phyloP scores from a whole-genome alignment of 2,329 filamentous ascomycete genomes.

The Penicillium glabrum region DNA sequence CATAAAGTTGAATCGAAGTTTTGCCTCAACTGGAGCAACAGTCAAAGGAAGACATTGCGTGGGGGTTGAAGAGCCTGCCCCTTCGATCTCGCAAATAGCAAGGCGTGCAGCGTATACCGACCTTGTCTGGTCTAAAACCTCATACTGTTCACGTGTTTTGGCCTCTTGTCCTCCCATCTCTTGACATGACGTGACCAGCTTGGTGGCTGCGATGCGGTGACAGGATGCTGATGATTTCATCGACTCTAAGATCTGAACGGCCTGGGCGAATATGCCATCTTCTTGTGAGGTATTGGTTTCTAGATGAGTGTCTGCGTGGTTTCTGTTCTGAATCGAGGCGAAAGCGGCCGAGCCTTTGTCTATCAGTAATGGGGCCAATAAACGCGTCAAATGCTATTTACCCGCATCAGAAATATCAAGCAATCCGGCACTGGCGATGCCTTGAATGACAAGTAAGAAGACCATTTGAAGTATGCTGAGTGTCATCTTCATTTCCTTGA shows the following conservation, averaged over 20 bases:
- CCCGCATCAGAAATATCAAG: not conserved
- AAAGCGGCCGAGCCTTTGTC: not conserved
- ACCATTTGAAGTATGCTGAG: not conserved
- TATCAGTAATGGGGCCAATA: not conserved
- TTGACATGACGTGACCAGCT: constrained; percentile 56
- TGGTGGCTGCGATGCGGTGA: constrained; percentile 52
- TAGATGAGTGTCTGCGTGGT: constrained; percentile 23
- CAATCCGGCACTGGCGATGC: not conserved
- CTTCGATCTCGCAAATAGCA: constrained; percentile 62
- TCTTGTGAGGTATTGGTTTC: constrained; percentile 19
- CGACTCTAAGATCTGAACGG: constrained; percentile 45
- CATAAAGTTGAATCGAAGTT: constrained; percentile 21
- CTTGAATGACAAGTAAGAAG: not conserved
- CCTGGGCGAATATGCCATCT: constrained; percentile 42
- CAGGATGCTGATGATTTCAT: constrained; percentile 52
- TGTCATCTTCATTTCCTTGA: not conserved
- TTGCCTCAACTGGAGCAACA: constrained; percentile 37
- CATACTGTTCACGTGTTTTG: constrained; percentile 24
- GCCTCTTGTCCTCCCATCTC: constrained; percentile 37
- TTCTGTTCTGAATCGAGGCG: not conserved
- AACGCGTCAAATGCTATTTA: not conserved
- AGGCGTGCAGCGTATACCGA: constrained; percentile 63
- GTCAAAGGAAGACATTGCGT: constrained; percentile 52
- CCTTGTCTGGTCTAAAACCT: constrained; percentile 46
- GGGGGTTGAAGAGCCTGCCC: constrained; percentile 53